Conservation (phyloP, 2,329 filamentous ascomycete species). For the Curvularia eragrostidis region DNA sequence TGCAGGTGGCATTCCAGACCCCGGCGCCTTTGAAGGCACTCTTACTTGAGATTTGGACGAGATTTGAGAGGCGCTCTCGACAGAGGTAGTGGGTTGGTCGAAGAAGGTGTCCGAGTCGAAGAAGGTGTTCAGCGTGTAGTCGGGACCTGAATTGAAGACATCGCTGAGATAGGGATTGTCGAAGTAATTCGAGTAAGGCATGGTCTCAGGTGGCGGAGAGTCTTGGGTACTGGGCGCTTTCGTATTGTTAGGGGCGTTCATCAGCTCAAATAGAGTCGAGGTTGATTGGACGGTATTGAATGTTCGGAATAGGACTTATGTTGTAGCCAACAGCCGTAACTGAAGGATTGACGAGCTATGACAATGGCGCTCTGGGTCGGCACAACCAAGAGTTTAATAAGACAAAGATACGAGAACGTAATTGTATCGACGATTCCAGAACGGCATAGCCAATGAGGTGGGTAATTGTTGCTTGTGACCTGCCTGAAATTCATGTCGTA, state of each 20-base stretch:
- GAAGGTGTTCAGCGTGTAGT: slow-evolving; percentile 38
- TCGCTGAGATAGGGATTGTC: slow-evolving; percentile 37
- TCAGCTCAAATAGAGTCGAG: slow-evolving; percentile 16
- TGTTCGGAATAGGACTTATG: slow-evolving; percentile 11
- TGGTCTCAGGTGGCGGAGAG: slow-evolving; percentile 26
- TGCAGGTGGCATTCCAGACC: slow-evolving; percentile 20
- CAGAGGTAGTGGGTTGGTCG: slow-evolving; percentile 34
- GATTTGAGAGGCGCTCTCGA: slow-evolving; percentile 28
- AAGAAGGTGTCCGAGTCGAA: slow-evolving; percentile 39
- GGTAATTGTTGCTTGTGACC: slow-evolving; percentile 26
- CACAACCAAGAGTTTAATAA: slow-evolving; percentile 14
- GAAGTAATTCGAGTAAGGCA: slow-evolving; percentile 21
- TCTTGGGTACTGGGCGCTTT: slow-evolving; percentile 34
- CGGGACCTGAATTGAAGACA: slow-evolving; percentile 29
- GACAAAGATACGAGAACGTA: slow-evolving; percentile 22
- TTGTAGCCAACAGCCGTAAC: slow-evolving; percentile 1
- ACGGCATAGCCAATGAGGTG: slow-evolving; percentile 18
- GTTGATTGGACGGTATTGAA: slow-evolving; percentile 14
- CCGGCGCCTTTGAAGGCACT: slow-evolving; percentile 26
- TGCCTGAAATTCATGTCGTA: slow-evolving; percentile 23
- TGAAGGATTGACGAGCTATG: slow-evolving; percentile 9
- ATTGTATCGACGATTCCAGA: slow-evolving; percentile 37
- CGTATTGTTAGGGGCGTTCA: slow-evolving; percentile 35
- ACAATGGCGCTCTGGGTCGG: slow-evolving; percentile 5
- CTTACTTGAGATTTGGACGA: slow-evolving; percentile 22